Evolutionary conservation across 768 basidiomycete species (phyloP), one percentile per base, ranked within the genome.

Genomic region (Steccherinum ochraceum): DNA sequence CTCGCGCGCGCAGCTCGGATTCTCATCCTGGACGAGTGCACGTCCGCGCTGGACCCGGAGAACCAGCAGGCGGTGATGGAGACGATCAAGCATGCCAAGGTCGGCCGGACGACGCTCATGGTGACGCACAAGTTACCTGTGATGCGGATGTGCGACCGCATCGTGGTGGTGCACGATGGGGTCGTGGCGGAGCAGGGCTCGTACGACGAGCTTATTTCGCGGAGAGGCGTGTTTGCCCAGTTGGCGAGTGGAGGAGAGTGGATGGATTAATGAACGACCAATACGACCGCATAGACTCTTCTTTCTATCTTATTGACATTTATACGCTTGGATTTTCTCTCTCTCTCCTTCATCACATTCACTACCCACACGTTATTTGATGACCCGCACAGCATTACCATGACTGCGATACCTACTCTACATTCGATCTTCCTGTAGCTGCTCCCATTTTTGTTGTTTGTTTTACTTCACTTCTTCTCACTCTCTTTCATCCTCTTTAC

Each of bases 1-100:
- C 77, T 97, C n/a, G 86, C 84, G 1, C 75, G 89, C 26, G 77
- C 80, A 0, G 72, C 83, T 0, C 78, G 75, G 42, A 78, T 97
- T 12, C 72, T 96, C 43, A 83, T 97, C 27, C 71, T 97, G 49
- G 95, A 97, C 64, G 95, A 98, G 64, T 96, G 93, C 63, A 98
- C 95, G n/a, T 85, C 83, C 40, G 91, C 94, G 4, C 69, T 97
- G 52, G 94, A 98, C 64, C 72, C 79, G 1, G 81, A 81, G 59
- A 97, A 95, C 67, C 87, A 93, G 69, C 75, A 78, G 1, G 84
- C 79, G 16, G 86, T 98, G 13, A 68, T 97, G 60, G 83, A 90
- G 49, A 85, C 90, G 5, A 82, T 94, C 46, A 70, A 71, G 51
- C 61, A 68, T 24, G 81, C 82, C 51, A 81, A 80, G 69, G 66